Conservation (phyloP, 106 monocot species). For the Dioscorea dumetorum region DNA sequence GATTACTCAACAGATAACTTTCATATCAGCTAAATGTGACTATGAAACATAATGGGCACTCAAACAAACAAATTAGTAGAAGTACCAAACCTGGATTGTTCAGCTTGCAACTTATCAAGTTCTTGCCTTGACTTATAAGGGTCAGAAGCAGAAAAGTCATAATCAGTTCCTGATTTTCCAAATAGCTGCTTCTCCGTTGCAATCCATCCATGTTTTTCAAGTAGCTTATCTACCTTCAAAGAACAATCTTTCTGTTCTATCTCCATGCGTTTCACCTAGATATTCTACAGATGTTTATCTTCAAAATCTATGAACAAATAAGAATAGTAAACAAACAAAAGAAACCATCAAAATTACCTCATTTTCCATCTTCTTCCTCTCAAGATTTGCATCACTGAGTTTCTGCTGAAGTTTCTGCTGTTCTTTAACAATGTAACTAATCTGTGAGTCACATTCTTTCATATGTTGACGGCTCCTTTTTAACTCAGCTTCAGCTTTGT, state of each 20-base stretch:
- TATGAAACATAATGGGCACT: no score
- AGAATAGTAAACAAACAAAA: background rate
- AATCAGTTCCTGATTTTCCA: constrained; percentile 87
- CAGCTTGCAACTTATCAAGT: constrained; percentile 69
- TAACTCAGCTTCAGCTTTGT: constrained; percentile 68
- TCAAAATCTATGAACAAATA: no score
- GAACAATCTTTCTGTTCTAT: constrained; percentile 82
- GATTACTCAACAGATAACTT: no score
- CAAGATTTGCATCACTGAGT: constrained; percentile 73
- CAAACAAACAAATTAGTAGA: background rate
- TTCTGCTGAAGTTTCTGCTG: constrained; percentile 84
- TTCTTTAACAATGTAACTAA: constrained; percentile 59
- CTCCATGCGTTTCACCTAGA: constrained; percentile 86
- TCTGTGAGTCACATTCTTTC: constrained; percentile 84
- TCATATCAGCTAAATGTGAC: no score
- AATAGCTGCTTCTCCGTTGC: constrained; percentile 81
- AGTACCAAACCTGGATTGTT: constrained; percentile 57
- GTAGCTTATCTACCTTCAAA: constrained; percentile 64
- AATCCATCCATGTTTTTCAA: constrained; percentile 93
- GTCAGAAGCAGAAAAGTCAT: constrained; percentile 74
- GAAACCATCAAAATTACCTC: constrained; percentile 43
- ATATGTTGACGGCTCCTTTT: constrained; percentile 55
- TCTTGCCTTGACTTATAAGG: constrained; percentile 56
- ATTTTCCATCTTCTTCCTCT: constrained; percentile 92
- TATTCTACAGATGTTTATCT: background rate